Conservation (phyloP, 2,329 filamentous ascomycete genomes). For the Zymoseptoria crescenta region DNA sequence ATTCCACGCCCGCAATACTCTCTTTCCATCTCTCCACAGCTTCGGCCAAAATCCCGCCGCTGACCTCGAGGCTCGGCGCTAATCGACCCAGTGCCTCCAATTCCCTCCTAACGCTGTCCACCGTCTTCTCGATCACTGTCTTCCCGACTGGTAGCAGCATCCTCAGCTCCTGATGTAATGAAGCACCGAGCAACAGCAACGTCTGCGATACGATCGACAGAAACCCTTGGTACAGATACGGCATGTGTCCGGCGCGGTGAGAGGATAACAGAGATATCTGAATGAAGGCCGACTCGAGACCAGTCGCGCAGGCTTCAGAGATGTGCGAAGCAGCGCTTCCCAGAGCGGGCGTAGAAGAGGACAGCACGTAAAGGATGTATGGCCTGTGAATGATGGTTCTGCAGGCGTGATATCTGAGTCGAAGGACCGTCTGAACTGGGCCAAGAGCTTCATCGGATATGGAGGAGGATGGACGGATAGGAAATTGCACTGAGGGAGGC, state of each 20-base stretch:
- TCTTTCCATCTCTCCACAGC: slow-evolving; percentile 62
- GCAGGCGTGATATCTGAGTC: slow-evolving; percentile 75
- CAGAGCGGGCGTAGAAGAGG: slow-evolving; percentile 67
- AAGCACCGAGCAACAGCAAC: slow-evolving; percentile 74
- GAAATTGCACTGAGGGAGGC: slow-evolving; percentile 67
- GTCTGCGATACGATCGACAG: slow-evolving; percentile 77
- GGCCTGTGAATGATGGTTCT: slow-evolving; percentile 80
- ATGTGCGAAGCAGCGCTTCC: slow-evolving; percentile 42
- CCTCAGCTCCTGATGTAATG: slow-evolving; percentile 66
- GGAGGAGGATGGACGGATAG: slow-evolving; percentile 41
- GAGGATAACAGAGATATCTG: slow-evolving; percentile 72
- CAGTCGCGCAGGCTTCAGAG: slow-evolving; percentile 63
- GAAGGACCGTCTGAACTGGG: slow-evolving; percentile 69
- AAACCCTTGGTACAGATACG: slow-evolving; percentile 78
- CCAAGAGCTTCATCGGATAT: slow-evolving; percentile 59
- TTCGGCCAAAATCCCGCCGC: slow-evolving; percentile 74
- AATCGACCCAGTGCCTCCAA: slow-evolving; percentile 66
- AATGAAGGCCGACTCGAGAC: slow-evolving; percentile 69
- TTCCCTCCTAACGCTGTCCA: slow-evolving; percentile 68
- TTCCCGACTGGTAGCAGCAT: slow-evolving; percentile 51
- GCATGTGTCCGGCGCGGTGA: slow-evolving; percentile 75
- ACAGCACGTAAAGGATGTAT: slow-evolving; percentile 70
- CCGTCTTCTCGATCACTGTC: slow-evolving; percentile 61
- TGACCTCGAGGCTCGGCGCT: slow-evolving; percentile 66
- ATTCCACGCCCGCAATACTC: slow-evolving; percentile 30